Evolutionary conservation across 768 basidiomycete species (phyloP).

Genomic region (Amanita inopinata): DNA sequence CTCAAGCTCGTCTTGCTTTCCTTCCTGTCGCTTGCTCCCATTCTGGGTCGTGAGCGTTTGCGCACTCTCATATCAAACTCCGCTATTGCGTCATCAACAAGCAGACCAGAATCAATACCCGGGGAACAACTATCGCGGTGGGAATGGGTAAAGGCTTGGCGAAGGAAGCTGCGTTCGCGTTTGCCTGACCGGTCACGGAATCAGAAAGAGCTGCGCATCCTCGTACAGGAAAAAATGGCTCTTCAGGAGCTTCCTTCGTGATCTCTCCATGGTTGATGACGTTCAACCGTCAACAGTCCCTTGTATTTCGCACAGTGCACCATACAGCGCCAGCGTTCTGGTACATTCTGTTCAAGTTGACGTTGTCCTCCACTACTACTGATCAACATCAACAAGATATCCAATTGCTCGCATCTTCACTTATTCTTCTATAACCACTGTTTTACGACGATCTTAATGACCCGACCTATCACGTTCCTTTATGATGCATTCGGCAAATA

Average conservation of each 20-base stretch:
- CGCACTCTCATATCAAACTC: slow-evolving; percentile 41
- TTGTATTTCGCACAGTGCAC: not conserved
- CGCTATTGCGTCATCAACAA: slow-evolving; percentile 12
- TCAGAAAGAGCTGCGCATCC: slow-evolving; percentile 36
- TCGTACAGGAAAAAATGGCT: slow-evolving; percentile 48
- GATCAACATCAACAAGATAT: not conserved
- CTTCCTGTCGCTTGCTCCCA: slow-evolving; percentile 78
- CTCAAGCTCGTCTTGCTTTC: slow-evolving; percentile 78
- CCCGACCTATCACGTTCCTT: slow-evolving; percentile 17
- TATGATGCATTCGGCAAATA: slow-evolving; percentile 6
- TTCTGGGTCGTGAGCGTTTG: slow-evolving; percentile 63
- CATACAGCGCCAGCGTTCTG: not conserved
- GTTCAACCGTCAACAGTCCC: not conserved
- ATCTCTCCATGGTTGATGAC: slow-evolving; percentile 7
- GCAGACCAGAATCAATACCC: slow-evolving; percentile 12
- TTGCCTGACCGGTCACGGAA: slow-evolving; percentile 41
- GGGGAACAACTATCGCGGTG: slow-evolving; percentile 29
- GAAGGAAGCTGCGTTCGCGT: slow-evolving; percentile 38
- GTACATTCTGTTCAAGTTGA: not conserved
- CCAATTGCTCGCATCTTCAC: slow-evolving; percentile 2
- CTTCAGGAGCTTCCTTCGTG: slow-evolving; percentile 31
- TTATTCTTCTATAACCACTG: slow-evolving; percentile 4
- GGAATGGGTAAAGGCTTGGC: slow-evolving; percentile 65
- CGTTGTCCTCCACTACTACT: not conserved
- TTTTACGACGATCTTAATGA: slow-evolving; percentile 16